Percentiles rank a stretch among this genome's conserved stretches.
These are phyloP conservation scores for Tricholoma furcatifolium DNA, from an alignment of 768 basidiomycete species.

Conservation along the genomic window DNA sequence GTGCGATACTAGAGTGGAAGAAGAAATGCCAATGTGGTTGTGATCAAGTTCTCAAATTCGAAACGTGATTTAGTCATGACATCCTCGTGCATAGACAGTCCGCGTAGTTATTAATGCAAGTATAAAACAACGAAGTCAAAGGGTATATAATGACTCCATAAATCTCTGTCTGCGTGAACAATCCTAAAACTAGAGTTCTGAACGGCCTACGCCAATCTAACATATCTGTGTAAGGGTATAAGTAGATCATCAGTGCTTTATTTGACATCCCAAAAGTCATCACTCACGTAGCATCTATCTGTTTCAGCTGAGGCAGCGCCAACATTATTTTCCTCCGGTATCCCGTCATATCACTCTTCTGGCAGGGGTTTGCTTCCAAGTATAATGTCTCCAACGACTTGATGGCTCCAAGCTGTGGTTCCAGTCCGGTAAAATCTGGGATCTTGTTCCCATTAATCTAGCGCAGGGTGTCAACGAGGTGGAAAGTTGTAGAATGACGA, in stretches of 20 bases:
- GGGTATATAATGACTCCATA: too few relatives aligned
- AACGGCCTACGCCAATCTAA: conserved; percentile 2
- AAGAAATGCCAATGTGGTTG: too few relatives aligned
- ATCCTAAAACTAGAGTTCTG: not conserved
- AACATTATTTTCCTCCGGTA: conserved; percentile 92
- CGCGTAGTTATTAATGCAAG: too few relatives aligned
- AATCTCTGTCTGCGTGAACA: not conserved
- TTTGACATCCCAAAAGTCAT: not conserved
- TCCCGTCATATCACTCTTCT: conserved; percentile 67
- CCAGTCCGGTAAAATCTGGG: conserved; percentile 63
- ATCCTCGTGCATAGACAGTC: too few relatives aligned
- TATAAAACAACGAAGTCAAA: too few relatives aligned
- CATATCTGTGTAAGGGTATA: conserved; percentile 13
- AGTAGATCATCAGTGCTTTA: not conserved
- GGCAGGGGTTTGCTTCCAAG: conserved; percentile 93
- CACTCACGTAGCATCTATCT: conserved; percentile 95
- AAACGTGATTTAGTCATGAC: too few relatives aligned
- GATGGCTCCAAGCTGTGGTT: conserved; percentile 61
- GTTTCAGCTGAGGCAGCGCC: conserved; percentile 82
- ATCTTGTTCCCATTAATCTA: conserved; percentile 91
- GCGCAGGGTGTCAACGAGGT: not conserved
- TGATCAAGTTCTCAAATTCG: too few relatives aligned
- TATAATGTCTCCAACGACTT: conserved; percentile 81
- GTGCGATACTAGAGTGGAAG: too few relatives aligned
- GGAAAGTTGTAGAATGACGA: not conserved